Percentiles rank a stretch among this genome's conserved stretches.
phyloP scores from a whole-genome alignment of 441 rosid species.

The Codiaeum variegatum region DNA sequence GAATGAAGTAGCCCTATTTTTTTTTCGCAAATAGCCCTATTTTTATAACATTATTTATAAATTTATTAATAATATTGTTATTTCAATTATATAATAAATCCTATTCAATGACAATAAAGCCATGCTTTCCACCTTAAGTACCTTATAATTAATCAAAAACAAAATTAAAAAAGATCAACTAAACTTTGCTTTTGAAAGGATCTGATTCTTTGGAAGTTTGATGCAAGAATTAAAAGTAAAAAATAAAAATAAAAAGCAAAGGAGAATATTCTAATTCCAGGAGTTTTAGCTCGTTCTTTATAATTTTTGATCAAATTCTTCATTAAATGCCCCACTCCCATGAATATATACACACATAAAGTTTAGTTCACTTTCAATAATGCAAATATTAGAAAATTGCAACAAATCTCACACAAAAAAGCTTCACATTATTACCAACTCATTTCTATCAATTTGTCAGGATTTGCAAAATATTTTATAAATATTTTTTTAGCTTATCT shows the following conservation, averaged over 20 bases:
- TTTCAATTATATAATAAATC: no score
- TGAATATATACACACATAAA: not conserved
- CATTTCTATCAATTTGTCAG: slow-evolving; percentile 29
- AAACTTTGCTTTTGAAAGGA: slow-evolving; percentile 20
- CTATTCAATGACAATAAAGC: no score
- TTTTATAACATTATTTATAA: no score
- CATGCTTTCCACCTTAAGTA: not conserved
- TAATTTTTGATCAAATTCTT: not conserved
- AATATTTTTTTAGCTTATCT: slow-evolving; percentile 4
- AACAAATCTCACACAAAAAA: slow-evolving; percentile 3
- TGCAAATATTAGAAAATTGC: slow-evolving; percentile 20
- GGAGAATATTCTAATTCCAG: slow-evolving; percentile 25
- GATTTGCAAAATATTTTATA: slow-evolving; percentile 17
- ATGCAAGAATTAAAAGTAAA: not conserved
- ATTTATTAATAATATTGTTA: no score
- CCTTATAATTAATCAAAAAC: not conserved
- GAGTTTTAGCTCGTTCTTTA: slow-evolving; percentile 16
- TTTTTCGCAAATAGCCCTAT: no score
- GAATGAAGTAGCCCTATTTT: no score
- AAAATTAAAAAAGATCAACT: not conserved
- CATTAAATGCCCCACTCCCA: slow-evolving; percentile 13
- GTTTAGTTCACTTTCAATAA: slow-evolving; percentile 13
- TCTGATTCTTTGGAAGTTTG: slow-evolving; percentile 24
- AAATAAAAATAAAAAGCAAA: slow-evolving; percentile 1
- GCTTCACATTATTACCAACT: slow-evolving; percentile 26